Evolutionary conservation across 2,329 filamentous ascomycete genomes (phyloP).

Genomic region (Ophiostoma perfectum): DNA sequence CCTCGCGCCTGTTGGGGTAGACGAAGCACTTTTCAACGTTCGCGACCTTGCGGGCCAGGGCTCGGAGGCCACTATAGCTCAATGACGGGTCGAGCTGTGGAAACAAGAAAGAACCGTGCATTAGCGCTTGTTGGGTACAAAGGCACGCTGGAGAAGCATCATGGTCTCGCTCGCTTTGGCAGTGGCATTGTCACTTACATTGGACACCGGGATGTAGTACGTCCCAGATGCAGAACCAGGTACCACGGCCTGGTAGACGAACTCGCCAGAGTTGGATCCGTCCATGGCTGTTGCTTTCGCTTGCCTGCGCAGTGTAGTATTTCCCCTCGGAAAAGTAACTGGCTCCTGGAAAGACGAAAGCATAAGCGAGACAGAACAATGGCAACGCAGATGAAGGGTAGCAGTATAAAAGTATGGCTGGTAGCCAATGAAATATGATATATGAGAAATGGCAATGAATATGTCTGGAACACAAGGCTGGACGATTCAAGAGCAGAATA

Average conservation of each 20-base stretch:
- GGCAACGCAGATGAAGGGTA: not conserved
- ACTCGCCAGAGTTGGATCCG: slow-evolving; percentile 9
- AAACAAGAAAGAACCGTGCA: not conserved
- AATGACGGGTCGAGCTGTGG: slow-evolving; percentile 17
- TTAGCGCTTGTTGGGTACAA: slow-evolving; percentile 1
- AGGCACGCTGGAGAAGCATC: not conserved
- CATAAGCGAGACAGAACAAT: not conserved
- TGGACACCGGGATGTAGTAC: slow-evolving; percentile 23
- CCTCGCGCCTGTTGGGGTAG: slow-evolving; percentile 16
- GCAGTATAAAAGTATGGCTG: no score
- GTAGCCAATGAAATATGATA: no score
- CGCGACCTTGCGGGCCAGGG: slow-evolving; percentile 1
- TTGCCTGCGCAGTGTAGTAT: not conserved
- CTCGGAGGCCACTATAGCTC: slow-evolving; percentile 17
- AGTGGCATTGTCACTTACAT: slow-evolving; percentile 17
- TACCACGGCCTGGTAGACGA: slow-evolving; percentile 3
- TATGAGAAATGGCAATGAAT: no score
- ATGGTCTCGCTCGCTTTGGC: not conserved
- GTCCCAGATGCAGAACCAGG: slow-evolving; percentile 16
- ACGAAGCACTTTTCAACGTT: slow-evolving; percentile 22
- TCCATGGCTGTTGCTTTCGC: slow-evolving; percentile 7
- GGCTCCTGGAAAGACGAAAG: not conserved
- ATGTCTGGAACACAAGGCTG: no score
- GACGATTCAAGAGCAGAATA: no score
- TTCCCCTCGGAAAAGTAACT: no score